Evolutionary conservation across 2,329 filamentous ascomycete species (phyloP), one percentile per base, ranked within the genome.

Genomic region (Colletotrichum viniferum): DNA sequence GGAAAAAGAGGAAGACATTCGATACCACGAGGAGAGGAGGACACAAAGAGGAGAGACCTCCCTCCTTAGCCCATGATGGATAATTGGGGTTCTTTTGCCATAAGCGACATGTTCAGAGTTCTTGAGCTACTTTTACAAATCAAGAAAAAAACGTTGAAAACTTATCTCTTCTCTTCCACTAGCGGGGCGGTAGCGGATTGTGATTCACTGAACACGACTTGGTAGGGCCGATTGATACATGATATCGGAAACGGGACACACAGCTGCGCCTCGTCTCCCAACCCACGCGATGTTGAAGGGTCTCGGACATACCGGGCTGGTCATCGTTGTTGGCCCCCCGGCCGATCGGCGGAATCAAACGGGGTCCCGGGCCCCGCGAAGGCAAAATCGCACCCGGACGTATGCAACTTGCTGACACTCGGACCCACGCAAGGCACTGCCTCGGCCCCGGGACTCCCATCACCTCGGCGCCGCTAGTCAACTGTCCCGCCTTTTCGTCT

Each of bases 1-100:
- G 24, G 30, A 30, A 7, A 24, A 58, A 48, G 26, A 58, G 34
- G 26, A 52, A 32, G 56, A 68, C 52, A 58, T 61, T 64, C 71
- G 69, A 76, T 76, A 76, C 73, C 69, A 76, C 48, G 55, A 55
- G 28, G 38, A 58, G 63, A 36, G 34, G 48, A 66, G 48, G 55
- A 61, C 43, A 70, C 24, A 26, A 55, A 16, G 26, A 38, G 28
- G 61, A 30, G 28, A 68, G n/a, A 24, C n/a, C 43, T 52, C 43
- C 62, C 48, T 66, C 34, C 58, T 36, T 24, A 52, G 52, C 69
- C 38, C 60, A 64, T 8, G 48, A 65, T n/a, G 58, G 55, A 60
- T 48, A 66, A n/a, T 28, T 71, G 69, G 58, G 64, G 64, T 24
- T 21, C n/a, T 64, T 52, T 71, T 71, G 52, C 55, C 72, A 62